Conservation (phyloP, 352 stramenopile species). For the Globisporangium echinulatum region DNA sequence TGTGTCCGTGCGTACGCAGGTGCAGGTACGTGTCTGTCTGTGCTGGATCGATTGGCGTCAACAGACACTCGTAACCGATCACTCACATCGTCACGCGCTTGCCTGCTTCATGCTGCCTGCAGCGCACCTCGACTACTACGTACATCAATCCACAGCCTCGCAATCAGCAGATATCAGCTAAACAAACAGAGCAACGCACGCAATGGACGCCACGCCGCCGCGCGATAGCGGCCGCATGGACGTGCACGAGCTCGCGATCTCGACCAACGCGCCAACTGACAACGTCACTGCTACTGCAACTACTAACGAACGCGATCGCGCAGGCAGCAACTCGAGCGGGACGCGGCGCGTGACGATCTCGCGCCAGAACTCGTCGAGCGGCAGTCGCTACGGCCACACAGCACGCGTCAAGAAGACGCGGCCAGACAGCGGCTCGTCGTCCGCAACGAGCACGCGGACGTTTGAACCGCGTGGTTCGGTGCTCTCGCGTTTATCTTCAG, state of each 20-base stretch:
- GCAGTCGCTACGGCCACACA: not conserved
- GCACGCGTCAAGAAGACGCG: slow-evolving; percentile 23
- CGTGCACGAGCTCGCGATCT: slow-evolving; percentile 1
- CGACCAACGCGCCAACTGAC: not conserved
- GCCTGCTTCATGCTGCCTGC: not conserved
- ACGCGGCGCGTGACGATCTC: slow-evolving; percentile 6
- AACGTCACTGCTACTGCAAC: not conserved
- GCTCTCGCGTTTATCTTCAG: slow-evolving; percentile 37
- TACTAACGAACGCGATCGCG: not conserved
- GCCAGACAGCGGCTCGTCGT: slow-evolving; percentile 32
- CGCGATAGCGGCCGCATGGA: slow-evolving; percentile 4
- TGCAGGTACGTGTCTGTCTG: not conserved
- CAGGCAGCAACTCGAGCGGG: not conserved
- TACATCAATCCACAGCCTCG: no score
- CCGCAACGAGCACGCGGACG: slow-evolving; percentile 9
- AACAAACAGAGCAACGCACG: no score
- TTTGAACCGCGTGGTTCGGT: slow-evolving; percentile 30
- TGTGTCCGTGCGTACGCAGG: not conserved
- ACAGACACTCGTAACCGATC: not conserved
- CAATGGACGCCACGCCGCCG: not conserved
- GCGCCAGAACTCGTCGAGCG: slow-evolving; percentile 11
- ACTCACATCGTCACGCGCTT: not conserved
- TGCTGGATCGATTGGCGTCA: not conserved
- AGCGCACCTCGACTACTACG: no score
- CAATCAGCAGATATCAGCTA: no score